Percentiles rank a stretch among this genome's conserved stretches.
These are phyloP conservation scores for Nemania serpens DNA, from an alignment of 2,329 filamentous ascomycete species.

Conservation along the genomic window DNA sequence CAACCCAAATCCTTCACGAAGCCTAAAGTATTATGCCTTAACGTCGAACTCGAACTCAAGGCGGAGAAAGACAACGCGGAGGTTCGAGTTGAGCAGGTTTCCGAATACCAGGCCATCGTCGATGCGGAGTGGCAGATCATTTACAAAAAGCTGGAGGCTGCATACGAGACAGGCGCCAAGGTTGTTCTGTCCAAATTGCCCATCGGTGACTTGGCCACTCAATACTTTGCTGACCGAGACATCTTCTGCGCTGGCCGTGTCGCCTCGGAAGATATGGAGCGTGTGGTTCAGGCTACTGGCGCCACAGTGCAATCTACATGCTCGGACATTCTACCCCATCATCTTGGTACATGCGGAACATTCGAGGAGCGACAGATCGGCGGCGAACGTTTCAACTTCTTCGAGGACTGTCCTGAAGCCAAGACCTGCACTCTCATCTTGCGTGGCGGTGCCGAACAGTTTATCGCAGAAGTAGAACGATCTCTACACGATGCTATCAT, in stretches of 20 bases:
- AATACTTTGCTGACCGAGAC: conserved; percentile 97
- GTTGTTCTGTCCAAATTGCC: conserved; percentile 96
- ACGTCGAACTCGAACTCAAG: conserved; percentile 97
- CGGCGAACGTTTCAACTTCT: conserved; percentile 97
- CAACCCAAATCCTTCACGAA: conserved; percentile 94
- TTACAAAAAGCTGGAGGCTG: conserved; percentile 96
- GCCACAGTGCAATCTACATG: conserved; percentile 93
- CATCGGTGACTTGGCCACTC: conserved; percentile 95
- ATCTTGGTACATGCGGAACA: conserved; percentile 85
- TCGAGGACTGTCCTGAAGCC: conserved; percentile 91
- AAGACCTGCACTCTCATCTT: conserved; percentile 97
- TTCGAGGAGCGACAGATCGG: conserved; percentile 98
- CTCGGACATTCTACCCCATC: conserved; percentile 87
- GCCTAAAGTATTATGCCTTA: conserved; percentile 95
- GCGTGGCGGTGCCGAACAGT: conserved; percentile 95
- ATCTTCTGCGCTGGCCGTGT: conserved; percentile 98
- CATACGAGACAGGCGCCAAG: conserved; percentile 93
- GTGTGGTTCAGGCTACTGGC: conserved; percentile 92
- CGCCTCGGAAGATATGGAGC: conserved; percentile 88
- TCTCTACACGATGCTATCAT: conserved; percentile 99
- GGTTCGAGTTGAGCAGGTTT: conserved; percentile 96
- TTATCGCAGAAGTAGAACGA: conserved; percentile 97
- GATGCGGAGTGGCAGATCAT: conserved; percentile 99
- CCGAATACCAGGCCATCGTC: conserved; percentile 98
- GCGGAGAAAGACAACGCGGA: conserved; percentile 99